phyloP scores from a whole-genome alignment of 1,284 basidiomycete genomes.

The Austropuccinia psidii region DNA sequence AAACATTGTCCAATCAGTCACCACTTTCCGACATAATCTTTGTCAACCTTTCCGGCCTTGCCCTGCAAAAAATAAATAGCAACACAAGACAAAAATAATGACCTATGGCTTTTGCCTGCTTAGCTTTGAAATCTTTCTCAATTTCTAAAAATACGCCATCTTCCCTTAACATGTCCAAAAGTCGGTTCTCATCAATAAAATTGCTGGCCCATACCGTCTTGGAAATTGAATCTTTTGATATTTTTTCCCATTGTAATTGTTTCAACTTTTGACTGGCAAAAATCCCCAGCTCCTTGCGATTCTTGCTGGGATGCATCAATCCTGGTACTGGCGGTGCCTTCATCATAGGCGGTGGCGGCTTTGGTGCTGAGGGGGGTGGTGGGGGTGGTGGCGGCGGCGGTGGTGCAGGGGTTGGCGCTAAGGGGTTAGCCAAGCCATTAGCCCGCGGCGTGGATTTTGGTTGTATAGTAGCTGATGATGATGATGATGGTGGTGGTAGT shows the following conservation, averaged over 20 bases:
- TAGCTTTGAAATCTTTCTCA: conserved; percentile 97
- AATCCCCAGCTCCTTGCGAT: conserved; percentile 71
- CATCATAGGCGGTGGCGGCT: conserved; percentile 2
- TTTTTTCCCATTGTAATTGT: conserved; percentile 97
- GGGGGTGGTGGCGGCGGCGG: conserved; percentile 42
- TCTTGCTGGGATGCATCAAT: conserved; percentile 41
- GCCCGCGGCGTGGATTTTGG: conserved; percentile 50
- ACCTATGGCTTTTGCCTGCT: conserved; percentile 57
- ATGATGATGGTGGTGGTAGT: conserved; percentile 41
- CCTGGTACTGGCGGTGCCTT: conserved; percentile 50
- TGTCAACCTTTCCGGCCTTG: background rate
- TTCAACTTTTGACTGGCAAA: conserved; percentile 89
- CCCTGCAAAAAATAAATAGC: background rate
- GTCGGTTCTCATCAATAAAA: conserved; percentile 62
- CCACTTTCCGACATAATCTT: background rate
- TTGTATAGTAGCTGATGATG: conserved; percentile 46
- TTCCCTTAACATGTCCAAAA: conserved; percentile 66
- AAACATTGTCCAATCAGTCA: background rate
- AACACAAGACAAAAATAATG: background rate
- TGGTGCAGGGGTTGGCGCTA: conserved; percentile 46
- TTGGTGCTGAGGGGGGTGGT: conserved; percentile 35
- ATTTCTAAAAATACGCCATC: conserved; percentile 91
- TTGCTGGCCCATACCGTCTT: conserved; percentile 78
- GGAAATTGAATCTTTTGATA: conserved; percentile 69
- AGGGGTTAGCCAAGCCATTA: background rate